phyloP scores from a whole-genome alignment of 1,284 basidiomycete genomes.

The Boletus mariae region DNA sequence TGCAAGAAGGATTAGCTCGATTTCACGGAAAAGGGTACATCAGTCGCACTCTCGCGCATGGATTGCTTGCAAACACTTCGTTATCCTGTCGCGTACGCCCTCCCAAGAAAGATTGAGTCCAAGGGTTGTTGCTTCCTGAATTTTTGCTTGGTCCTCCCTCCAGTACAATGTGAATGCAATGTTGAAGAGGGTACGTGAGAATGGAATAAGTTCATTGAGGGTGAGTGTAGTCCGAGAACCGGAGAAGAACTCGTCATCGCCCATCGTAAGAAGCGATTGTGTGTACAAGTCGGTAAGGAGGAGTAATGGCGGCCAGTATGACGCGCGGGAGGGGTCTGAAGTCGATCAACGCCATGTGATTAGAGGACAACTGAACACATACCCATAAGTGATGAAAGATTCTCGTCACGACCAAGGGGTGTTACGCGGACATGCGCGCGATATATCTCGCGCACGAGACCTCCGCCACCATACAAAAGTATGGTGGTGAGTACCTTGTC shows the following conservation, averaged over 20 bases:
- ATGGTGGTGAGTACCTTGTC: conserved; percentile 51
- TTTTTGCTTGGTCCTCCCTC: conserved; percentile 52
- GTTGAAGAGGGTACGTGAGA: conserved; percentile 71
- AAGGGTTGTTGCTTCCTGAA: conserved; percentile 40
- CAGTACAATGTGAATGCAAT: conserved; percentile 81
- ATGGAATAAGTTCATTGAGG: conserved; percentile 76
- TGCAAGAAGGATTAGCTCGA: conserved; percentile 7
- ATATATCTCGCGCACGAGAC: conserved; percentile 73
- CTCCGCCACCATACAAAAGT: conserved; percentile 49
- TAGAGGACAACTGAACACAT: conserved; percentile 14
- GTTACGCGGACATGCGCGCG: conserved; percentile 62
- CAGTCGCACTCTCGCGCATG: conserved; percentile 79
- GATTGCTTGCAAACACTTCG: conserved; percentile 73
- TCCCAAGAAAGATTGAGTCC: conserved; percentile 37
- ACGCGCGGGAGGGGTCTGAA: conserved; percentile 44
- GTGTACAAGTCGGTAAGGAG: conserved; percentile 83
- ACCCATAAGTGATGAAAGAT: conserved; percentile 42
- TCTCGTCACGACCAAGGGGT: conserved; percentile 50
- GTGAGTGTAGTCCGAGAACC: conserved; percentile 44
- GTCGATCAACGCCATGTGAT: conserved; percentile 1
- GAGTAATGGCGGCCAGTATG: conserved; percentile 66
- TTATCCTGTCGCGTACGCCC: conserved; percentile 62
- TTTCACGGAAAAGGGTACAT: neutral
- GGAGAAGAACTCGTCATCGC: conserved; percentile 93
- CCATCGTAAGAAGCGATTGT: conserved; percentile 85